These are phyloP conservation scores for Fusarium xylarioides DNA, from an alignment of 2,329 filamentous ascomycete species.

Conservation along the genomic window DNA sequence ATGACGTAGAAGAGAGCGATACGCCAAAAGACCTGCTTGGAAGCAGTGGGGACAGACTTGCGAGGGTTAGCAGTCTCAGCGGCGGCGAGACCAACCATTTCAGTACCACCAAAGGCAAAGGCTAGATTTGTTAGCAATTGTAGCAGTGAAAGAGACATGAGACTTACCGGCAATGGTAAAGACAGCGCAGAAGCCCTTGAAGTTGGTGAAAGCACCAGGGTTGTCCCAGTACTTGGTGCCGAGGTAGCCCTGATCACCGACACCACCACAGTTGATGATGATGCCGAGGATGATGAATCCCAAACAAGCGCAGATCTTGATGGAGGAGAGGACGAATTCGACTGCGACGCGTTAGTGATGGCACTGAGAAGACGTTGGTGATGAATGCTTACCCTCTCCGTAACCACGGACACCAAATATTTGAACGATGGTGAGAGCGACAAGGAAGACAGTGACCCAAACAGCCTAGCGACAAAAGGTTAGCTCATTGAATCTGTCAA, in stretches of 20 bases:
- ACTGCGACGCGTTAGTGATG: constrained; percentile 43
- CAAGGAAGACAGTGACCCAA: constrained; percentile 84
- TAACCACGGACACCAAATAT: constrained; percentile 88
- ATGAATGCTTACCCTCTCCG: constrained; percentile 67
- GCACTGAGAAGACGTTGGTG: rapidly evolving
- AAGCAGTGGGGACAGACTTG: constrained; percentile 83
- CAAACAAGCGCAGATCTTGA: constrained; percentile 65
- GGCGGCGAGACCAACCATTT: constrained; percentile 79
- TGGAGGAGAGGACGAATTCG: constrained; percentile 86
- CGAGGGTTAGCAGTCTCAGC: constrained; percentile 80
- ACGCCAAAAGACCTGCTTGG: constrained; percentile 96
- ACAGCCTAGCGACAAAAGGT: constrained; percentile 56
- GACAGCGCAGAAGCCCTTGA: constrained; percentile 80
- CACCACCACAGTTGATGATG: constrained; percentile 84
- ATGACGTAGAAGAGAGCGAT: constrained; percentile 91
- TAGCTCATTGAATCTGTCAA: neutral
- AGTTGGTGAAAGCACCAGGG: constrained; percentile 84
- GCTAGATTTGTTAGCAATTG: neutral
- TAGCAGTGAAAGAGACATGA: rapidly evolving
- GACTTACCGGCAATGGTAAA: constrained; percentile 71
- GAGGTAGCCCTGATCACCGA: constrained; percentile 77
- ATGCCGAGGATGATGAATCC: constrained; percentile 78
- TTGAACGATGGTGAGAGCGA: constrained; percentile 81
- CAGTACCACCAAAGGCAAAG: constrained; percentile 79
- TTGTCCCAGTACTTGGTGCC: constrained; percentile 79